A percentile compares a stretch with the other conserved stretches of the same genome.
Evolutionary conservation across 345 rosid genomes (phyloP).

Genomic region (Erucastrum elatum): DNA sequence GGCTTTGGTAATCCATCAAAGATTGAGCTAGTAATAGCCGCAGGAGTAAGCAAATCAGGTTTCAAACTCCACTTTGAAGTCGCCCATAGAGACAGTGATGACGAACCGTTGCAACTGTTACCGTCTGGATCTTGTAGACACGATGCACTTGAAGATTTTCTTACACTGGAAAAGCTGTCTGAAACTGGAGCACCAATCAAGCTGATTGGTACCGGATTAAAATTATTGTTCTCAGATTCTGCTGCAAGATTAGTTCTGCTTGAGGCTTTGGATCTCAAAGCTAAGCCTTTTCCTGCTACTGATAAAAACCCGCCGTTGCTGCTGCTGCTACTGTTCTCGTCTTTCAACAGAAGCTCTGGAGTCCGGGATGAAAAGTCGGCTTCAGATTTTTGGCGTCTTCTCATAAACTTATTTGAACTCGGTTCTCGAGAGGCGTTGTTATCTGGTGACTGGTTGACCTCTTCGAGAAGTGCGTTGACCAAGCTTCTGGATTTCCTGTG

Average conservation of each 20-base stretch:
- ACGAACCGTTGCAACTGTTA: constrained; percentile 35
- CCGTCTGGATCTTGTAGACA: constrained; percentile 69
- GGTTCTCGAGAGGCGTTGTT: constrained; percentile 25
- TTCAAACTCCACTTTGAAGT: constrained; percentile 63
- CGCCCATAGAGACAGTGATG: constrained; percentile 50
- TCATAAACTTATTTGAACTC: constrained; percentile 44
- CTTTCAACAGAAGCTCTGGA: constrained; percentile 66
- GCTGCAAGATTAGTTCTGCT: constrained; percentile 42
- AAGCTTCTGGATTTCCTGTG: constrained; percentile 67
- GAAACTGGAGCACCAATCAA: constrained; percentile 36
- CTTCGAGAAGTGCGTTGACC: constrained; percentile 46
- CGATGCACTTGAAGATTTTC: constrained; percentile 86
- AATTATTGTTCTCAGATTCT: constrained; percentile 42
- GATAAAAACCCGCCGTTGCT: constrained; percentile 44
- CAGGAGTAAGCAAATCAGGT: constrained; percentile 64
- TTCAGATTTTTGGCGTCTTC: constrained; percentile 72
- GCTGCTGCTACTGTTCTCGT: constrained; percentile 54
- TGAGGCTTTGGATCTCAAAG: constrained; percentile 68
- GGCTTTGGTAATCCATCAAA: constrained; percentile 66
- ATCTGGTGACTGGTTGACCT: constrained; percentile 46
- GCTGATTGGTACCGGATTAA: constrained; percentile 45
- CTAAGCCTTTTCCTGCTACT: constrained; percentile 60
- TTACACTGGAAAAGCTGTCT: constrained; percentile 49
- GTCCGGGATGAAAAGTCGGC: constrained; percentile 44
- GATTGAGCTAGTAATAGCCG: constrained; percentile 60